Conservation (phyloP, 306 rosid species). For the Senna siamea region DNA sequence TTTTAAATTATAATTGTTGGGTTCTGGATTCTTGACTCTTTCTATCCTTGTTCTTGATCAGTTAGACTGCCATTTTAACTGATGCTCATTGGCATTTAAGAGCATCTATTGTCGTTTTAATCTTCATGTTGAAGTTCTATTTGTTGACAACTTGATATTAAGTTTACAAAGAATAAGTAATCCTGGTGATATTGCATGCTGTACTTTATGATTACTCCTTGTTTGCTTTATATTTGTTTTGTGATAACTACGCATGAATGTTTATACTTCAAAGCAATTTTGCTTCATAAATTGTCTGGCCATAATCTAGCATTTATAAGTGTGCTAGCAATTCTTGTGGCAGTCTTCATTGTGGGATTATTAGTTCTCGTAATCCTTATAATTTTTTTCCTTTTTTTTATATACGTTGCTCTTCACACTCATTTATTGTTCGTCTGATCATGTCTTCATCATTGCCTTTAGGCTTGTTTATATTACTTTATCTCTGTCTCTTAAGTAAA, state of each 20-base stretch:
- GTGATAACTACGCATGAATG: neutral
- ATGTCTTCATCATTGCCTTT: slow-evolving; percentile 1
- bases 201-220: neutral
- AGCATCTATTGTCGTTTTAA: too few relatives aligned
- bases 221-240: neutral
- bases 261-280: neutral
- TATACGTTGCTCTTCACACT: neutral
- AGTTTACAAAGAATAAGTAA: neutral
- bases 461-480: neutral
- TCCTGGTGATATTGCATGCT: neutral
- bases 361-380: neutral
- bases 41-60: neutral
- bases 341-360: neutral
- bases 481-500: neutral
- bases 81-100: neutral
- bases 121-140: neutral
- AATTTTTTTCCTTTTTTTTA: neutral
- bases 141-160: neutral
- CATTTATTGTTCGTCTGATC: neutral
- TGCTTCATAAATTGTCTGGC: neutral
- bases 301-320: neutral
- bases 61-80: neutral
- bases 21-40: neutral
- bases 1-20: too few relatives aligned
- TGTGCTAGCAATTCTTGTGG: neutral